Percentiles rank a stretch among this genome's conserved stretches.
Evolutionary conservation across 805 yeast genomes (phyloP).

Genomic region (Nakazawaea peltata): DNA sequence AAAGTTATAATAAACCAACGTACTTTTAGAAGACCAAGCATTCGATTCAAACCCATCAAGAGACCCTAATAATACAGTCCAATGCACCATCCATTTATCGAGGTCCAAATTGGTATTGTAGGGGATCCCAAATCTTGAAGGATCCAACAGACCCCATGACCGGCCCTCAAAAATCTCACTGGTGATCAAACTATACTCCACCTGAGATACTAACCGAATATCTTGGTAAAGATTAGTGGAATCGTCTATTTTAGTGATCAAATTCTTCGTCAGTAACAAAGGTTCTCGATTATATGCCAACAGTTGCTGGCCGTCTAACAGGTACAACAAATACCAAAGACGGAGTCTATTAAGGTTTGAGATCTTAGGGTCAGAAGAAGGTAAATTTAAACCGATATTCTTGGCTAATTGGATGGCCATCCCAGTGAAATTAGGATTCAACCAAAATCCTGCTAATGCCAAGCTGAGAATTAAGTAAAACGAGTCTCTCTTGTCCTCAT

Average conservation of each 20-base stretch:
- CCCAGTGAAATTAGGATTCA: slow-evolving; percentile 59
- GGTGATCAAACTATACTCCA: slow-evolving; percentile 59
- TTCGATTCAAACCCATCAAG: slow-evolving; percentile 31
- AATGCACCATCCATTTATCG: slow-evolving; percentile 75
- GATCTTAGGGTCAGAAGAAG: slow-evolving; percentile 10
- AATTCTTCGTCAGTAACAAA: slow-evolving; percentile 17
- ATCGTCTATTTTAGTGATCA: neutral
- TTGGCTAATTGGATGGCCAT: slow-evolving; percentile 61
- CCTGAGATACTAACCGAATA: slow-evolving; percentile 57
- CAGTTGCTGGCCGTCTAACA: slow-evolving; percentile 64
- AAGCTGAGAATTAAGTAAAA: slow-evolving; percentile 57
- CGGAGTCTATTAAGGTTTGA: slow-evolving; percentile 40
- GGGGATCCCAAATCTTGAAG: slow-evolving; percentile 58
- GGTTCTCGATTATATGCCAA: slow-evolving; percentile 52
- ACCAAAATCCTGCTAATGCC: slow-evolving; percentile 63
- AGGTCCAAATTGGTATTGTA: slow-evolving; percentile 58
- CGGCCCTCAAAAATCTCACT: slow-evolving; percentile 47
- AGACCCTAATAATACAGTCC: slow-evolving; percentile 65
- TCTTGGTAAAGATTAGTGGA: slow-evolving; percentile 28
- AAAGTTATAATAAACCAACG: slow-evolving; percentile 62
- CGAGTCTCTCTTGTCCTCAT: slow-evolving; percentile 24
- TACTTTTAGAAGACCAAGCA: slow-evolving; percentile 62
- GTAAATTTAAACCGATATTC: slow-evolving; percentile 35
- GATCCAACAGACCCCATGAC: slow-evolving; percentile 54
- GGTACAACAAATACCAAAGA: slow-evolving; percentile 59